Conservation (phyloP, 805 yeast genomes). For the Zygosaccharomyces kombuchaensis region DNA sequence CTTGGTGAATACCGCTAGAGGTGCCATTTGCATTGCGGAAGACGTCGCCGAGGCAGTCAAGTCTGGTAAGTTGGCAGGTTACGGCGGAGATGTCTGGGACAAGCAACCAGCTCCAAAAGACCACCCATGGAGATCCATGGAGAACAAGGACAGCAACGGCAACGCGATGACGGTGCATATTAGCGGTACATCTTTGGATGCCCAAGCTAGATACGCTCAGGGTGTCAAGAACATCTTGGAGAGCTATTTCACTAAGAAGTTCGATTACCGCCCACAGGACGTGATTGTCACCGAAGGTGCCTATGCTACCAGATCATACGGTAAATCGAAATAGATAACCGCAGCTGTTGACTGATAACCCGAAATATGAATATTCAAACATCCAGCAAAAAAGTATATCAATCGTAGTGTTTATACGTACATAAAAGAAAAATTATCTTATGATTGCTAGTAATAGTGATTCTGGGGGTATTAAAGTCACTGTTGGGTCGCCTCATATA, state of each 20-base stretch:
- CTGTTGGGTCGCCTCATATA: too few species aligned
- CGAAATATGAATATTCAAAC: not conserved
- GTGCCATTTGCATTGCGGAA: slow-evolving; percentile 69
- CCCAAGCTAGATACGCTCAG: slow-evolving; percentile 66
- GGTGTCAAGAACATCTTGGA: slow-evolving; percentile 66
- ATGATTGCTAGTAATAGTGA: too few species aligned
- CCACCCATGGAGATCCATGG: slow-evolving; percentile 74
- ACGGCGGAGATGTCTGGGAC: slow-evolving; percentile 84
- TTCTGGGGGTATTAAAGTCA: too few species aligned
- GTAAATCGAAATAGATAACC: slow-evolving; percentile 39
- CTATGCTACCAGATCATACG: slow-evolving; percentile 66
- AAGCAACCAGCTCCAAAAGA: slow-evolving; percentile 78
- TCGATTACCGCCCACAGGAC: slow-evolving; percentile 72
- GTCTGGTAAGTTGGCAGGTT: slow-evolving; percentile 67
- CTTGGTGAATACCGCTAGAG: slow-evolving; percentile 53
- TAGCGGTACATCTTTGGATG: slow-evolving; percentile 58
- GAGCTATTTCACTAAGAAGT: slow-evolving; percentile 67
- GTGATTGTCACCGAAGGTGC: slow-evolving; percentile 61
- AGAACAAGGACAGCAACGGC: slow-evolving; percentile 64
- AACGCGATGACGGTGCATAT: slow-evolving; percentile 56
- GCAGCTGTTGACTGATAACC: not conserved
- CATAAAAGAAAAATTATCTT: too few species aligned
- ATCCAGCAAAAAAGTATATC: not conserved
- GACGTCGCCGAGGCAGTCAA: slow-evolving; percentile 72
- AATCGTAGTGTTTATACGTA: too few species aligned